These are phyloP conservation scores for Dendrostoma leiphaemia DNA, from an alignment of 2,329 filamentous ascomycete genomes.

Conservation along the genomic window DNA sequence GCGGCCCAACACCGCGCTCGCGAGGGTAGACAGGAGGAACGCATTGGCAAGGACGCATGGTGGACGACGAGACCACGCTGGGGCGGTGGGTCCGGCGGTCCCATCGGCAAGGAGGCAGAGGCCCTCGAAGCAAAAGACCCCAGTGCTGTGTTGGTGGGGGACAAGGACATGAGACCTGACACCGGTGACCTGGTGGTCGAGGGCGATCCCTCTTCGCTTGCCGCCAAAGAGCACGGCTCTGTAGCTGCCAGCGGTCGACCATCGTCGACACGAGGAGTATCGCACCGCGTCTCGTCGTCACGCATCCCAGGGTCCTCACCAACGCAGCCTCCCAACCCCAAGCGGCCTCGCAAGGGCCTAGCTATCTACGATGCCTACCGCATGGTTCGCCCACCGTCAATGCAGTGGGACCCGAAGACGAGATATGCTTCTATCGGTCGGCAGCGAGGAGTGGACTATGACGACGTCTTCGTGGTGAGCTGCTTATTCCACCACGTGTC, in stretches of 20 bases:
- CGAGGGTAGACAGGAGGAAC: slow-evolving; percentile 53
- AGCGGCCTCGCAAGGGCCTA: slow-evolving; percentile 54
- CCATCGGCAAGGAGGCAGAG: slow-evolving; percentile 55
- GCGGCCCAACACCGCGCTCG: slow-evolving; percentile 64
- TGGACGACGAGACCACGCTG: slow-evolving; percentile 60
- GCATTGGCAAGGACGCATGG: slow-evolving; percentile 59
- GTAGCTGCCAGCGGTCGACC: neutral
- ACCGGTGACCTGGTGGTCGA: slow-evolving; percentile 19
- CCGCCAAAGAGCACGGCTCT: neutral
- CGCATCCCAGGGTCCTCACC: slow-evolving; percentile 12
- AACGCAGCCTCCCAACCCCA: slow-evolving; percentile 31
- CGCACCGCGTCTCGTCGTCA: neutral
- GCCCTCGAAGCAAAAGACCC: slow-evolving; percentile 36
- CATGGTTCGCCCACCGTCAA: slow-evolving; percentile 56
- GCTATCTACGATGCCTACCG: slow-evolving; percentile 63
- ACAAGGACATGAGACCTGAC: slow-evolving; percentile 39
- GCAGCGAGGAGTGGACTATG: slow-evolving; percentile 43
- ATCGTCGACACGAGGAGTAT: neutral
- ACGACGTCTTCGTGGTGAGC: slow-evolving; percentile 62
- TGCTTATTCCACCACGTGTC: slow-evolving; percentile 61
- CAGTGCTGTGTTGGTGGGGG: slow-evolving; percentile 40
- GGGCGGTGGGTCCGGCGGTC: slow-evolving; percentile 62
- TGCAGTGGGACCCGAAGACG: slow-evolving; percentile 60
- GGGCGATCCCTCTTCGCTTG: neutral
- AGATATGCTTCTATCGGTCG: slow-evolving; percentile 58